Percentiles rank a stretch among this genome's conserved stretches.
Conservation (phyloP, 306 rosid species). For the Malus sylvestris region DNA sequence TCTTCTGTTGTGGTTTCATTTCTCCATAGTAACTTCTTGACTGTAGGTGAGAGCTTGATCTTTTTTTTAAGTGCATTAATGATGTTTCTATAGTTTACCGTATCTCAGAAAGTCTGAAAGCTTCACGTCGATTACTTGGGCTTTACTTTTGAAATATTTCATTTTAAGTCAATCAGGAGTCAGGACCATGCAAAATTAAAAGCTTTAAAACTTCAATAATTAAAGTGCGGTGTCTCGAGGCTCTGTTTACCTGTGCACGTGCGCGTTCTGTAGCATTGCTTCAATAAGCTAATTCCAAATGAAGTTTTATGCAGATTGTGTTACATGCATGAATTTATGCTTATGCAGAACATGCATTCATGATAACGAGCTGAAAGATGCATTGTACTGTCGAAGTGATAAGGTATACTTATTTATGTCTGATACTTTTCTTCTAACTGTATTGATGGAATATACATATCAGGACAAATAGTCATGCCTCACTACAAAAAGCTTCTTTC, state of each 20-base stretch:
- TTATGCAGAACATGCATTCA: background rate
- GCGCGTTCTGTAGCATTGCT: background rate
- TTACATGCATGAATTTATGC: background rate
- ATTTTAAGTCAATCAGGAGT: background rate
- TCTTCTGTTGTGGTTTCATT: slow-evolving; percentile 55
- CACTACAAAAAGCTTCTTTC: slow-evolving; percentile 30
- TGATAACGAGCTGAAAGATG: background rate
- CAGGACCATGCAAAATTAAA: background rate
- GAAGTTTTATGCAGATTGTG: background rate
- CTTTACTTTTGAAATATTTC: background rate
- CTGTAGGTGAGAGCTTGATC: slow-evolving; percentile 56
- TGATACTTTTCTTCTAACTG: slow-evolving; percentile 7
- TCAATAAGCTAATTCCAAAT: background rate
- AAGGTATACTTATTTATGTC: background rate
- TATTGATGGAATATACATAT: background rate
- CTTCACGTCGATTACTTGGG: background rate
- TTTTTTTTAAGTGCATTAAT: slow-evolving; percentile 10
- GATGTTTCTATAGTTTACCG: slow-evolving; percentile 8
- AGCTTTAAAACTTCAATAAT: background rate
- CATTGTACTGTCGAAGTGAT: background rate
- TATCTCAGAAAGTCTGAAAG: background rate
- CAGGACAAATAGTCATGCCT: slow-evolving; percentile 44
- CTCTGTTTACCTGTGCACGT: background rate
- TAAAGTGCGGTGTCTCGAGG: background rate
- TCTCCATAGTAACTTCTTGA: slow-evolving; percentile 74